These are phyloP conservation scores for Penicillium dipodomyicola DNA, from an alignment of 495 filamentous ascomycete species.

Conservation along the genomic window DNA sequence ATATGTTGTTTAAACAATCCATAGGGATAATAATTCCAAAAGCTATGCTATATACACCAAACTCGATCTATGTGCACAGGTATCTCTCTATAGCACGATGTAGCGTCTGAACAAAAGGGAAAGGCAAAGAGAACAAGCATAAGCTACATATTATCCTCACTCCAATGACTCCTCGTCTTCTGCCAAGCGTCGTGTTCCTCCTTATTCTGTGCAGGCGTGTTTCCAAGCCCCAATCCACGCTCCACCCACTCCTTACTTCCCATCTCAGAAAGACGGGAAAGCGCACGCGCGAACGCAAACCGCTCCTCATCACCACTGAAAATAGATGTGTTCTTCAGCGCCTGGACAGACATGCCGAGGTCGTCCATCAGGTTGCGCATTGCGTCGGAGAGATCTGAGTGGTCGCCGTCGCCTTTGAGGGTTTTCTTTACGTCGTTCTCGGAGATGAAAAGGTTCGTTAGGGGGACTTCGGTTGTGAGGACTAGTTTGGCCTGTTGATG, in stretches of 20 bases:
- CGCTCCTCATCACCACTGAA: slow-evolving; percentile 96
- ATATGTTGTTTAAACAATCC: not conserved
- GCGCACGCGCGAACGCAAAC: slow-evolving; percentile 89
- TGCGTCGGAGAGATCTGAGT: slow-evolving; percentile 67
- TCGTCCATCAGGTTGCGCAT: slow-evolving; percentile 96
- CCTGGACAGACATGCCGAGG: slow-evolving; percentile 78
- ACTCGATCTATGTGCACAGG: slow-evolving; percentile 7
- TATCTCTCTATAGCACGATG: slow-evolving; percentile 10
- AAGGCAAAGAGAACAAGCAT: not conserved
- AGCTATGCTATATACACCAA: slow-evolving; percentile 3
- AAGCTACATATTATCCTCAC: slow-evolving; percentile 68
- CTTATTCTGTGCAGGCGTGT: slow-evolving; percentile 56
- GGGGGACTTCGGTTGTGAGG: slow-evolving; percentile 80
- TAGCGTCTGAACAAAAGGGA: not conserved
- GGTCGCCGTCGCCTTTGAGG: slow-evolving; percentile 37
- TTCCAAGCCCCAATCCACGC: slow-evolving; percentile 73
- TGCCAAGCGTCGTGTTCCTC: slow-evolving; percentile 62
- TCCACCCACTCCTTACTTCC: slow-evolving; percentile 94
- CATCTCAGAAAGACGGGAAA: slow-evolving; percentile 88
- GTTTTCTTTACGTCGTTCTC: slow-evolving; percentile 62
- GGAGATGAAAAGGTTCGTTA: slow-evolving; percentile 87
- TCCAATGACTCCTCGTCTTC: slow-evolving; percentile 63
- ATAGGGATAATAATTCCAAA: not conserved
- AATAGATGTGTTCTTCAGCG: slow-evolving; percentile 79
- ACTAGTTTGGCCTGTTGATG: slow-evolving; percentile 81